phyloP scores from a whole-genome alignment of 768 basidiomycete species.

The Postia placenta region DNA sequence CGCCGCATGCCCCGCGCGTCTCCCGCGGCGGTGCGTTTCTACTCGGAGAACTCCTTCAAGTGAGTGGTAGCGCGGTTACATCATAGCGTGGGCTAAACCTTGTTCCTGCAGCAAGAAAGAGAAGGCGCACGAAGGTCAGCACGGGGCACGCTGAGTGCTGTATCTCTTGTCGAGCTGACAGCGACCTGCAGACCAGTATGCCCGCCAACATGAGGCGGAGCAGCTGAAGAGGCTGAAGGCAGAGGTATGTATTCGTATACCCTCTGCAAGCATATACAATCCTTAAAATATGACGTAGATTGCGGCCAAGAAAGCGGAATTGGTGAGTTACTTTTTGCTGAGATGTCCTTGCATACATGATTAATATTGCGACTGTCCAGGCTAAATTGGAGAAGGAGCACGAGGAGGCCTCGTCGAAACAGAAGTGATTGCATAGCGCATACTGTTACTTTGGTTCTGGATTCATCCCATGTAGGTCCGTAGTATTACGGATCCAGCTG shows the following conservation, averaged over 20 bases:
- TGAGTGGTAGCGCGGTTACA: constrained; percentile 22
- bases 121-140: constrained; percentile 58
- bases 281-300: constrained; percentile 17
- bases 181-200: constrained; percentile 49
- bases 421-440: neutral
- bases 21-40: constrained; percentile 49
- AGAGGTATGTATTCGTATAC: constrained; percentile 33
- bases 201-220: constrained; percentile 50
- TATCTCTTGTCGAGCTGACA: too few species aligned
- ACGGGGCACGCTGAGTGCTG: too few species aligned
- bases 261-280: neutral
- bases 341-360: neutral
- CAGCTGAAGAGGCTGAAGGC: constrained; percentile 53
- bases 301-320: constrained; percentile 26
- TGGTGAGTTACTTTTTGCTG: constrained; percentile 18
- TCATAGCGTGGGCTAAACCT: constrained; percentile 9
- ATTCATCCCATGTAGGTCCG: neutral
- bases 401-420: constrained; percentile 6
- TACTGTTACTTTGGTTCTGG: too few species aligned
- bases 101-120: constrained; percentile 57
- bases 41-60: constrained; percentile 59
- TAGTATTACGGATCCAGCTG: too few species aligned
- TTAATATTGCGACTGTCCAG: constrained; percentile 11
- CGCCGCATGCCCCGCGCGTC: constrained; percentile 28
- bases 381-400: constrained; percentile 27